Percentiles rank a stretch among this genome's conserved stretches.
Conservation (phyloP, 805 yeast species). For the Schizosaccharomyces pombe region DNA sequence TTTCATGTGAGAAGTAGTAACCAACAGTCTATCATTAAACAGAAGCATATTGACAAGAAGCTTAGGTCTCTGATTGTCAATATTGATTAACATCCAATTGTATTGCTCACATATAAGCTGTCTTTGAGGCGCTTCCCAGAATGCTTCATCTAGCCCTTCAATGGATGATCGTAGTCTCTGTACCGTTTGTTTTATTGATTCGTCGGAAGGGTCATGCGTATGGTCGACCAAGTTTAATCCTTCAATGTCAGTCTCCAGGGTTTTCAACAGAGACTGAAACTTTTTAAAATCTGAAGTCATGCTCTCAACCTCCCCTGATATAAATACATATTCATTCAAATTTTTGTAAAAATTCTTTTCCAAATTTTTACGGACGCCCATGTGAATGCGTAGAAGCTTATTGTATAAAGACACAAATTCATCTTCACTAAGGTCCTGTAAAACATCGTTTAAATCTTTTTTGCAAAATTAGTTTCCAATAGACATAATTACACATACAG, state of each 20-base stretch:
- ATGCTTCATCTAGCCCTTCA: not conserved
- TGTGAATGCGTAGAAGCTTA: not conserved
- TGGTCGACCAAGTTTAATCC: not conserved
- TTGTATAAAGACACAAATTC: not conserved
- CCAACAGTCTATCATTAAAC: not conserved
- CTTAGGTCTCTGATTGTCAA: not conserved
- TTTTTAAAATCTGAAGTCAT: not conserved
- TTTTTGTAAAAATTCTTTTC: slow-evolving; percentile 2
- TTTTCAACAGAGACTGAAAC: not conserved
- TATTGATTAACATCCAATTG: not conserved
- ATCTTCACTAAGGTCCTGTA: not conserved
- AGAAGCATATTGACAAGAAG: not conserved
- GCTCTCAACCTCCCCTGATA: not conserved
- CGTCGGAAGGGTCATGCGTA: not conserved
- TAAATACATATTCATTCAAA: not conserved
- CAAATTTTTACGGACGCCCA: not conserved
- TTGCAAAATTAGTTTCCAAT: not conserved
- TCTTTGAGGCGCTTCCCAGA: not conserved
- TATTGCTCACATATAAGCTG: not conserved
- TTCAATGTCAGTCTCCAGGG: not conserved
- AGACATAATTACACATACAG: not conserved
- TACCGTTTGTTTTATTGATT: not conserved
- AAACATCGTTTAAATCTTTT: not conserved
- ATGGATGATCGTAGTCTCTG: not conserved
- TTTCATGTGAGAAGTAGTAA: not conserved